Conservation (phyloP, 2,329 filamentous ascomycete genomes). For the Fusarium sulawesiense region DNA sequence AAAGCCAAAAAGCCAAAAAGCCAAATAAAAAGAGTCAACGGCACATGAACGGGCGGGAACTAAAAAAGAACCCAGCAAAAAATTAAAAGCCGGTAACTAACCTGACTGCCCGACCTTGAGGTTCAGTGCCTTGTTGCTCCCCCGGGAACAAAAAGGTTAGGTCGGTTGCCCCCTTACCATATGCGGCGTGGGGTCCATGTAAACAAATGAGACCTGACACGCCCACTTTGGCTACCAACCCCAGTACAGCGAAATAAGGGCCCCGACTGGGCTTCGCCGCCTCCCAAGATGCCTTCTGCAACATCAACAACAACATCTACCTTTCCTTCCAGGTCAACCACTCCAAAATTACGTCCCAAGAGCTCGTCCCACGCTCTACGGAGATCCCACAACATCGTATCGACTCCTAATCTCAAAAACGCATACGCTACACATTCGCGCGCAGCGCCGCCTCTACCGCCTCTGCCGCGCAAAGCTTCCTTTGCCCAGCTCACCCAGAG, state of each 20-base stretch:
- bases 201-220: conserved; percentile 50
- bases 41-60: conserved; percentile 37
- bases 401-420: conserved; percentile 69
- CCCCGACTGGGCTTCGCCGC: conserved; percentile 38
- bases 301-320: conserved; percentile 41
- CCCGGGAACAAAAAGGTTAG: conserved; percentile 19
- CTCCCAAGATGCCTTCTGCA: conserved; percentile 46
- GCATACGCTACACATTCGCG: conserved; percentile 63
- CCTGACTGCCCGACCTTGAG: neutral
- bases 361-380: conserved; percentile 55
- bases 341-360: conserved; percentile 37
- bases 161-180: conserved; percentile 41
- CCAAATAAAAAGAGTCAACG: conserved; percentile 13
- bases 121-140: conserved; percentile 28
- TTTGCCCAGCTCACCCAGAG: conserved; percentile 74
- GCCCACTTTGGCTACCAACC: conserved; percentile 31
- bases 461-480: conserved; percentile 76
- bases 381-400: conserved; percentile 61
- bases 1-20: neutral
- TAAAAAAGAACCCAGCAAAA: conserved; percentile 25
- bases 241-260: conserved; percentile 42
- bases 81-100: conserved; percentile 8
- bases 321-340: conserved; percentile 27
- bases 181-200: conserved; percentile 45
- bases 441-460: conserved; percentile 53